Conservation (phyloP, 805 yeast genomes). For the Wickerhamiella vanderwaltii region DNA sequence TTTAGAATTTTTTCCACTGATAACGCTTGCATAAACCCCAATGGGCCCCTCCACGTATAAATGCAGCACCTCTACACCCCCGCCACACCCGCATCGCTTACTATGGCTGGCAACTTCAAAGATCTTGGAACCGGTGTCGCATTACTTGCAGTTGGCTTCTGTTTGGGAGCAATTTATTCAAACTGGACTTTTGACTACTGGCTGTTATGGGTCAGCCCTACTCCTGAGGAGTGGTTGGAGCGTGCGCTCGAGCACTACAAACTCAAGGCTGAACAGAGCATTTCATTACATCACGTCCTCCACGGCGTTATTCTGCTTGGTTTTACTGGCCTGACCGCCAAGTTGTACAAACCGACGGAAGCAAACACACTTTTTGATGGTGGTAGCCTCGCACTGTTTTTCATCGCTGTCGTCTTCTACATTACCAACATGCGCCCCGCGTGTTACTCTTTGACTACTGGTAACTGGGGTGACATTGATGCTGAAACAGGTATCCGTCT, state of each 20-base stretch:
- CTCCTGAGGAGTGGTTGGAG: constrained; percentile 42
- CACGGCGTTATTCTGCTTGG: constrained; percentile 56
- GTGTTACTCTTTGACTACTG: constrained; percentile 49
- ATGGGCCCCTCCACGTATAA: too few relatives aligned
- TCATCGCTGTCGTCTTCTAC: constrained; percentile 65
- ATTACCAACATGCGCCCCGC: constrained; percentile 81
- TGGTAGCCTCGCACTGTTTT: constrained; percentile 62
- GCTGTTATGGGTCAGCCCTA: constrained; percentile 52
- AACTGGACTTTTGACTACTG: constrained; percentile 73
- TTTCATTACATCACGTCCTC: constrained; percentile 44
- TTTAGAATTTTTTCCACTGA: too few relatives aligned
- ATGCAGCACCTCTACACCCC: too few relatives aligned
- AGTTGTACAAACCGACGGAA: constrained; percentile 76
- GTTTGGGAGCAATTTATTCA: constrained; percentile 64
- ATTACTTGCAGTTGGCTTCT: constrained; percentile 48
- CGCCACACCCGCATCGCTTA: too few relatives aligned
- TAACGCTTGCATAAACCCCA: too few relatives aligned
- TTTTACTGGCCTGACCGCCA: constrained; percentile 56
- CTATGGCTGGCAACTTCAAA: constrained; percentile 16
- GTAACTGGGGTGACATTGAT: constrained; percentile 91
- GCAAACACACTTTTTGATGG: constrained; percentile 84
- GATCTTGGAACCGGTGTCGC: constrained; percentile 19
- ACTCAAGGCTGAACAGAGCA: constrained; percentile 56
- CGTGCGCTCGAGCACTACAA: constrained; percentile 62
- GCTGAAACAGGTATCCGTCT: constrained; percentile 77